Conservation (phyloP, 352 stramenopile species). For the Phytophthora europaea region DNA sequence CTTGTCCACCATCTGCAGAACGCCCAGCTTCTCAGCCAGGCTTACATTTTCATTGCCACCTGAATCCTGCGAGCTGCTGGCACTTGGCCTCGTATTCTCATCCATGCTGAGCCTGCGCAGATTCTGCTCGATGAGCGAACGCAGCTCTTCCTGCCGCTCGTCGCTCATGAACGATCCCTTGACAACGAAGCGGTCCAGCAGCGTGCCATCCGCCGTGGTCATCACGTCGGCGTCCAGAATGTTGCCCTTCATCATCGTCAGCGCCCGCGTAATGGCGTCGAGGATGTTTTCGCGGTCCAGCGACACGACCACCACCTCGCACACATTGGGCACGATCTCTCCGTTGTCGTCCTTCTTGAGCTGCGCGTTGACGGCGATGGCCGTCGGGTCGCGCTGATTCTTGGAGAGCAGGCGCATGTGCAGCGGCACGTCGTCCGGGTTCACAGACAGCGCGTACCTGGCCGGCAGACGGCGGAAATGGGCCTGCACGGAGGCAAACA, state of each 20-base stretch:
- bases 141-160: conserved; percentile 78
- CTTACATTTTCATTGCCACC: conserved; percentile 41
- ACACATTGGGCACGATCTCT: conserved; percentile 82
- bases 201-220: conserved; percentile 83
- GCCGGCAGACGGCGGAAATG: conserved; percentile 86
- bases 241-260: conserved; percentile 88
- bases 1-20: conserved; percentile 87
- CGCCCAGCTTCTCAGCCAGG: conserved; percentile 75
- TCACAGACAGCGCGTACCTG: conserved; percentile 86
- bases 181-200: conserved; percentile 88
- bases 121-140: conserved; percentile 80
- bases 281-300: conserved; percentile 82
- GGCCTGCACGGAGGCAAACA: conserved; percentile 87
- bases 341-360: conserved; percentile 90
- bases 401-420: conserved; percentile 88
- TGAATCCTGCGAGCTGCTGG: conserved; percentile 26
- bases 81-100: conserved; percentile 38
- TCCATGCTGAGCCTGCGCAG: conserved; percentile 70
- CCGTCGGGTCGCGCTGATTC: conserved; percentile 82
- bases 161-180: conserved; percentile 85
- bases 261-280: conserved; percentile 81
- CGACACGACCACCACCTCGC: conserved; percentile 86
- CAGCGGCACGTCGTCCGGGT: conserved; percentile 89
- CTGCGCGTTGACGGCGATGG: conserved; percentile 86
- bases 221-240: conserved; percentile 91